phyloP scores from a whole-genome alignment of 148 eudicot species.

The Rhododendron griersonianum region DNA sequence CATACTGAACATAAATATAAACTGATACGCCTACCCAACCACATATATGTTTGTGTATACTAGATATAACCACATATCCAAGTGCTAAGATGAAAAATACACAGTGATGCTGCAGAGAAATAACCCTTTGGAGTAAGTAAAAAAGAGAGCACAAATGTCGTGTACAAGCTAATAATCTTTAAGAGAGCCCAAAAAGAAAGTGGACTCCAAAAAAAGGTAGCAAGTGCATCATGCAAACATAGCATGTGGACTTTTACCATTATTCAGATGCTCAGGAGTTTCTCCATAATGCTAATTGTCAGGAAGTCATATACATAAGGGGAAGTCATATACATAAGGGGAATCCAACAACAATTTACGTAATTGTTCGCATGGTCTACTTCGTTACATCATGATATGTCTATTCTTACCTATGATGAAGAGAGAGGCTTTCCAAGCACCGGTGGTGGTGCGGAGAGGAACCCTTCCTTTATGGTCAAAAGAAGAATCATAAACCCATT shows the following conservation, averaged over 20 bases:
- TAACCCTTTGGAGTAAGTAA: not conserved
- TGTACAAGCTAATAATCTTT: not conserved
- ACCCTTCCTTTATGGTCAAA: conserved; percentile 60
- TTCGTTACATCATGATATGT: not conserved
- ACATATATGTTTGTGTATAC: too few relatives aligned
- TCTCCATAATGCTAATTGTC: not conserved
- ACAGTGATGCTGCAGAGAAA: not conserved
- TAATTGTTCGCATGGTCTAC: not conserved
- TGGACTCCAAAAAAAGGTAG: not conserved
- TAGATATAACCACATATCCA: not conserved
- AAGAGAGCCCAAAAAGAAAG: not conserved
- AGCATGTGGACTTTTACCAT: not conserved
- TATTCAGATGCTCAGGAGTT: not conserved
- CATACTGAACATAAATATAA: not conserved
- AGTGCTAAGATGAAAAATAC: not conserved
- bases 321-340: not conserved
- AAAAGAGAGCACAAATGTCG: not conserved
- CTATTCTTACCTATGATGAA: conserved; percentile 59
- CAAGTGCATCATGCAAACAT: not conserved
- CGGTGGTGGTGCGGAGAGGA: conserved; percentile 65
- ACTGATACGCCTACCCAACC: not conserved
- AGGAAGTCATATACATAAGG: not conserved
- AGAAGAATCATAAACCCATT: conserved; percentile 75
- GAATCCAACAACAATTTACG: not conserved
- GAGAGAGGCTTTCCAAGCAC: conserved; percentile 83